phyloP scores from a whole-genome alignment of 768 basidiomycete genomes.

The Suillus cothurnatus region DNA sequence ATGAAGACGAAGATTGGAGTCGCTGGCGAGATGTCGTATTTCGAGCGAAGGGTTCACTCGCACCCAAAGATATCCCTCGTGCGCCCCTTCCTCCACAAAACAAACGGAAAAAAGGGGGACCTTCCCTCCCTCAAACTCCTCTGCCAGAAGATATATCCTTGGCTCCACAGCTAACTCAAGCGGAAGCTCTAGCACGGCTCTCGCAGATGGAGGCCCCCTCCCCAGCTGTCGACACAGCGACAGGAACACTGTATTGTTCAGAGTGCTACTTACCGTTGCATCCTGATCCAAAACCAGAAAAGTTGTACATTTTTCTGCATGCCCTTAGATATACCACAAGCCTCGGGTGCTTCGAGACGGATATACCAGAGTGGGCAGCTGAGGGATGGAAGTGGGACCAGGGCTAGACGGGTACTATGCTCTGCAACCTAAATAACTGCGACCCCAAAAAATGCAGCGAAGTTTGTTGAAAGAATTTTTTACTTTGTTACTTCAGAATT shows the following conservation, averaged over 20 bases:
- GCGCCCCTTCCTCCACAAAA: slow-evolving; percentile 62
- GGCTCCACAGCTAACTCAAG: slow-evolving; percentile 41
- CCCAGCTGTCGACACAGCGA: slow-evolving; percentile 39
- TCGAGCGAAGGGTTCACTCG: slow-evolving; percentile 65
- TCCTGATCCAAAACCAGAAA: slow-evolving; percentile 91
- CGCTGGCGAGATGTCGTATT: slow-evolving; percentile 88
- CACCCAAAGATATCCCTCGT: slow-evolving; percentile 31
- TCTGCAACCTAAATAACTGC: background rate
- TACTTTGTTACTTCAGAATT: slow-evolving; percentile 33
- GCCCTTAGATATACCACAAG: slow-evolving; percentile 83
- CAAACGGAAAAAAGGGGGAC: slow-evolving; percentile 57
- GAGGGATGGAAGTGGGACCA: slow-evolving; percentile 72
- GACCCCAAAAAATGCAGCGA: slow-evolving; percentile 52
- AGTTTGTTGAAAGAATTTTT: slow-evolving; percentile 77
- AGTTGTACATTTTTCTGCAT: slow-evolving; percentile 94
- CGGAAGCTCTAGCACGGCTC: slow-evolving; percentile 50
- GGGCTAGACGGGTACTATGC: slow-evolving; percentile 20
- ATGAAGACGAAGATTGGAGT: slow-evolving; percentile 87
- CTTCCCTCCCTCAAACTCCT: background rate
- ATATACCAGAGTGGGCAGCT: slow-evolving; percentile 87
- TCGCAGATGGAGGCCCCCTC: slow-evolving; percentile 22
- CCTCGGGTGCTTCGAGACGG: slow-evolving; percentile 82
- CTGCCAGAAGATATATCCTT: background rate
- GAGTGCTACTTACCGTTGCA: slow-evolving; percentile 93
- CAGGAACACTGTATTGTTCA: slow-evolving; percentile 68